A percentile compares a stretch with the other conserved stretches of the same genome.
Evolutionary conservation across 2,329 filamentous ascomycete species (phyloP).

Genomic region (Truncatella angustata): DNA sequence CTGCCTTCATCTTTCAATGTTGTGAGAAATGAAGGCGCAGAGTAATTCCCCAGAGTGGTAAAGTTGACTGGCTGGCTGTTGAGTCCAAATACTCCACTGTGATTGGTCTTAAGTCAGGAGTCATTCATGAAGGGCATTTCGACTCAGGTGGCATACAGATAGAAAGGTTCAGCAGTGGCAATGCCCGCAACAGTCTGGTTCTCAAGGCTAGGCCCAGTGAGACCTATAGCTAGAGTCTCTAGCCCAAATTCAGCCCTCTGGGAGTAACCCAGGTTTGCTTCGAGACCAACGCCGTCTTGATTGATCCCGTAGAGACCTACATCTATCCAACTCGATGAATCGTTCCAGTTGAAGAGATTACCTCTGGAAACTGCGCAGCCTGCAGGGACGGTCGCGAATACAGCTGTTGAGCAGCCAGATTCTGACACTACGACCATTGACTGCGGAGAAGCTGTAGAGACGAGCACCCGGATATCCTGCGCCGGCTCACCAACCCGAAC

Average conservation of each 20-base stretch:
- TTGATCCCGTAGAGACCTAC: constrained; percentile 34
- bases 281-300: constrained; percentile 32
- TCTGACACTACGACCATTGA: constrained; percentile 31
- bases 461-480: constrained; percentile 33
- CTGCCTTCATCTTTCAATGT: constrained; percentile 32
- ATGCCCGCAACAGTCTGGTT: constrained; percentile 33
- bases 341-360: constrained; percentile 30
- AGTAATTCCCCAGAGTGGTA: constrained; percentile 32
- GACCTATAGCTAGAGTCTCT: constrained; percentile 28
- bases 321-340: constrained; percentile 34
- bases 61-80: constrained; percentile 37
- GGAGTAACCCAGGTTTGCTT: constrained; percentile 35
- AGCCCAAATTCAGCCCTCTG: constrained; percentile 25
- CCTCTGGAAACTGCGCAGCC: constrained; percentile 35
- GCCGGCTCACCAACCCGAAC: constrained; percentile 35
- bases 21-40: constrained; percentile 33
- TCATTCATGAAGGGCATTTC: not conserved
- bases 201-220: constrained; percentile 28
- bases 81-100: constrained; percentile 37
- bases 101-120: constrained; percentile 9
- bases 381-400: constrained; percentile 29
- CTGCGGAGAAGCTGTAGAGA: constrained; percentile 37
- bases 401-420: constrained; percentile 28
- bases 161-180: constrained; percentile 32
- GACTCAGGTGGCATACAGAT: constrained; percentile 27